These are phyloP conservation scores for Xylaria sp. DNA, from an alignment of 2,329 filamentous ascomycete species.

Conservation along the genomic window DNA sequence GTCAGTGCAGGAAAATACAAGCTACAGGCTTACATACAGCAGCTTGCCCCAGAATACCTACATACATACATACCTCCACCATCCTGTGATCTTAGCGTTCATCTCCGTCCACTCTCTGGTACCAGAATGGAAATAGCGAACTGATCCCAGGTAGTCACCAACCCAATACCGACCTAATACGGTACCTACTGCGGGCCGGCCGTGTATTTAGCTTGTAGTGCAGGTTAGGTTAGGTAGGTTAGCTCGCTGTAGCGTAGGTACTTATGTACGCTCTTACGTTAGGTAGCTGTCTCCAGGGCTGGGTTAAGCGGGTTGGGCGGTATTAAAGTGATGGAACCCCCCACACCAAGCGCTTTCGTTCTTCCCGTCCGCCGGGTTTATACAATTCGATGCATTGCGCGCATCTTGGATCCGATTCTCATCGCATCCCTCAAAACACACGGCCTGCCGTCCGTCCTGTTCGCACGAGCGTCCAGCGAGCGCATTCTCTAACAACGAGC, in stretches of 20 bases:
- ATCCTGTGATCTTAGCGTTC: slow-evolving; percentile 9
- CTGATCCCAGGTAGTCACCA: background rate
- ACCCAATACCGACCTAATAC: background rate
- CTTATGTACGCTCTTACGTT: slow-evolving; percentile 8
- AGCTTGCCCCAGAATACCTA: slow-evolving; percentile 3
- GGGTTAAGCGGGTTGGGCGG: slow-evolving; percentile 29
- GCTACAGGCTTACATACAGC: background rate
- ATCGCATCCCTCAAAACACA: slow-evolving; percentile 18
- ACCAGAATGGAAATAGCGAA: background rate
- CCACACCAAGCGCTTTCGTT: slow-evolving; percentile 32
- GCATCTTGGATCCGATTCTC: slow-evolving; percentile 9
- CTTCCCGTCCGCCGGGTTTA: slow-evolving; percentile 34
- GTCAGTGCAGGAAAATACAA: background rate
- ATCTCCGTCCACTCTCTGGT: background rate
- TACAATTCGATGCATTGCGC: slow-evolving; percentile 22
- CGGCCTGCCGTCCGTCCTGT: background rate
- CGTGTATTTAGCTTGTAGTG: background rate
- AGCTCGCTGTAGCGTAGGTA: too few relatives aligned
- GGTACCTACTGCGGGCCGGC: slow-evolving; percentile 5
- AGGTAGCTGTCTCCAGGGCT: slow-evolving; percentile 16
- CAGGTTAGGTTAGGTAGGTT: too few relatives aligned
- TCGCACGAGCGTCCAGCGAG: slow-evolving; percentile 3
- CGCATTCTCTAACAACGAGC: slow-evolving; percentile 1
- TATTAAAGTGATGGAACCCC: slow-evolving; percentile 37
- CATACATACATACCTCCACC: background rate